Percentiles rank a stretch among this genome's conserved stretches.
phyloP scores from a whole-genome alignment of 2,329 filamentous ascomycete genomes.

The Penicillium crustosum region DNA sequence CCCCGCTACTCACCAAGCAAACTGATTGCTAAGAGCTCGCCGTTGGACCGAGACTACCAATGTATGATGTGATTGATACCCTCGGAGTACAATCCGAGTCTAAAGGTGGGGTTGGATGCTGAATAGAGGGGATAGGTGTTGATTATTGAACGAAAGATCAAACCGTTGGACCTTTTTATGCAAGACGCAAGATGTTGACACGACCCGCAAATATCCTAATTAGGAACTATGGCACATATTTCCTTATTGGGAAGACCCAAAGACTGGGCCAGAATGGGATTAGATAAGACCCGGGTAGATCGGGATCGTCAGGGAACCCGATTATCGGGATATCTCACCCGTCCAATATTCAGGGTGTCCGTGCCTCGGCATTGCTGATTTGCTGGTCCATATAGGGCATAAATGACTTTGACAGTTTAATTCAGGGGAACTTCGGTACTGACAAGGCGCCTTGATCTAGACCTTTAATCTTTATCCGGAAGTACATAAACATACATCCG shows the following conservation, averaged over 20 bases:
- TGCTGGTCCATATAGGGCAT: background rate
- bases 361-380: background rate
- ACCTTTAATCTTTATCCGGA: background rate
- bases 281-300: conserved; percentile 5
- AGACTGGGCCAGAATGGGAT: background rate
- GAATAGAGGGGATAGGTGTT: background rate
- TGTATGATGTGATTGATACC: background rate
- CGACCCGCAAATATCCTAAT: background rate
- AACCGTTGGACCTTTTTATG: background rate
- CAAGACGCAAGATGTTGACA: background rate
- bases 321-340: background rate
- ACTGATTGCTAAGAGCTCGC: background rate
- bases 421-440: background rate
- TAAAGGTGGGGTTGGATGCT: background rate
- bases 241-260: background rate
- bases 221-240: background rate
- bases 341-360: background rate
- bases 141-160: too few species aligned
- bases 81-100: too few species aligned
- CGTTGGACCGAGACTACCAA: background rate
- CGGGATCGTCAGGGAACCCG: conserved; percentile 1
- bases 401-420: background rate
- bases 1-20: background rate
- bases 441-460: background rate
- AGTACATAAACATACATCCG: background rate